Evolutionary conservation across 345 rosid species (phyloP).

Genomic region (Eucalyptus polybractea): DNA sequence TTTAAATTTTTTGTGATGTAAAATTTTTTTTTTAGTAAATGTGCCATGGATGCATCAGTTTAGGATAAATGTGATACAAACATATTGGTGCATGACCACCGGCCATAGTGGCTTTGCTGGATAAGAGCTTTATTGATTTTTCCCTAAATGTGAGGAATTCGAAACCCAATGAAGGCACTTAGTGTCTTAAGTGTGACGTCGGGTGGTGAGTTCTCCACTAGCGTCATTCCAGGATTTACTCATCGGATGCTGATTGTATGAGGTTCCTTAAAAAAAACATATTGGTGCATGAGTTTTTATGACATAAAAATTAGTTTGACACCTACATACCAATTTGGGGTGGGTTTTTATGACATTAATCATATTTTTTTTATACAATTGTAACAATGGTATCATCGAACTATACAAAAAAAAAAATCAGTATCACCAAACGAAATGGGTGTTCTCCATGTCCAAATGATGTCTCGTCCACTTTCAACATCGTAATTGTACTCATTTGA

Average conservation of each 20-base stretch:
- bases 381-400: rapidly evolving
- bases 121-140: too few relatives aligned
- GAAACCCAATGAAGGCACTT: too few relatives aligned
- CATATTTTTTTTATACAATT: neutral
- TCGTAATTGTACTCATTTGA: neutral
- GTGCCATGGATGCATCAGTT: rapidly evolving
- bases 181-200: too few relatives aligned
- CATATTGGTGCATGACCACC: neutral
- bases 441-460: neutral
- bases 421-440: neutral
- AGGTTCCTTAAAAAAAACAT: too few relatives aligned
- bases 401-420: neutral
- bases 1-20: rapidly evolving
- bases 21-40: neutral
- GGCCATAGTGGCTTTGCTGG: too few relatives aligned
- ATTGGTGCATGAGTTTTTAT: neutral
- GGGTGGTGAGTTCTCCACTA: too few relatives aligned
- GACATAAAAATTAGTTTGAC: neutral
- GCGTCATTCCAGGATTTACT: too few relatives aligned
- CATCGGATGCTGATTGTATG: too few relatives aligned
- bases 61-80: neutral
- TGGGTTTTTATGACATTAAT: neutral
- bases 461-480: neutral
- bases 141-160: too few relatives aligned
- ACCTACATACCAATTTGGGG: rapidly evolving